Evolutionary conservation across 176 grass and related monocot genomes (phyloP), one percentile per base, ranked within the genome.

Genomic region (Triticum urartu): DNA sequence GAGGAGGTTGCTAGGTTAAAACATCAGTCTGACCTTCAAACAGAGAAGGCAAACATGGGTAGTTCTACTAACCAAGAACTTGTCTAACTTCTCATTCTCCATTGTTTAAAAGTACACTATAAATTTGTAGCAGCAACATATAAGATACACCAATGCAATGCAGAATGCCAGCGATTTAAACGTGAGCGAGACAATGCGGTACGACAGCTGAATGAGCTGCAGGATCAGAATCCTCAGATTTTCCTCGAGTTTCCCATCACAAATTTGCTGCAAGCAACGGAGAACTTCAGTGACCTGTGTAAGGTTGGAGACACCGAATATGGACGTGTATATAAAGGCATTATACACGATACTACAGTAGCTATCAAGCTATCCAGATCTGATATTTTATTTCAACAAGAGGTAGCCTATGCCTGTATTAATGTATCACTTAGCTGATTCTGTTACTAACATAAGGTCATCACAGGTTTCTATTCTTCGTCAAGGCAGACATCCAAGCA

Each of bases 261-360:
- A 2, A 86, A 92, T 15, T 34, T 92, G 40, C 26, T 78, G 42
- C 82, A 89, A 86, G 86, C 90, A 20, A 89, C 86, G 39, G 43
- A 88, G 9, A 58, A 82, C 78, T 92, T 92, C 72, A 86, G 34
- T 34, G 20, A 86, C 15, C 35, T 17, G 1, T 5, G 65, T 28
- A 78, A 86, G 45, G 26, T 91, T 32, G 86, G 86, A 39, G 77
- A 88, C 42, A 83, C 45, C 9, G 86, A 83, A 77, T 91, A 58
- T 83, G 89, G 85, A 9, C 5, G 12, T 2, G 33, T 87, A 77
- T 90, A 90, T 68, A 87, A 79, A 79, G 90, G 82, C 48, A 88
- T 72, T 33, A 72, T 89, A 72, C 90, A 79, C 9, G 54, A 82
- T 34, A 91, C 33, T 11, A 33, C 6, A 18, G 77, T 92, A 61